Base-by-base conservation (phyloP, 345 rosid species). In the Brassica juncea region DNA sequence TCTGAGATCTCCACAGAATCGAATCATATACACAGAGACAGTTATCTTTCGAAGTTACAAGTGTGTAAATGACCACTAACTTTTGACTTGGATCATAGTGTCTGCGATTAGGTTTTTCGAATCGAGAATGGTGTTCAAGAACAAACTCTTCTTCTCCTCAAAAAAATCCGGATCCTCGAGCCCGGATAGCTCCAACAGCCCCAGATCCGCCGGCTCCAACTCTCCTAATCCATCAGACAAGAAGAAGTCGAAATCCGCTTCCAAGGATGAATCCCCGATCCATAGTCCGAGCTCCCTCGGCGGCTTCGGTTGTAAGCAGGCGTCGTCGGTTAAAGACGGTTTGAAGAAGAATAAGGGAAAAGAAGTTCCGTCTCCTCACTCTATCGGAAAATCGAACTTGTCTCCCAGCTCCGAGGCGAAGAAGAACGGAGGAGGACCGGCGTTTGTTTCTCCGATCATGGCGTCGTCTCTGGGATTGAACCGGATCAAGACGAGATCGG, bases 401-500 rank as follows among this genome's bases (percentile, higher is more conserved):
- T 83, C 84, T 66, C 77, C 82, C 0, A 72, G 39, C 61, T 86
- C 87, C 9, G 82, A 83, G 35, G 54, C 82, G 12, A 88, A 84
- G 82, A 89, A 84, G 0, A 88, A 77, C 62, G 90, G 81, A 6
- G 86, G 79, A 52, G 2, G 14, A 35, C 77, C 90, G 11, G 79
- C 85, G 6, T 82, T 92, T 27, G 98, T 86, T 77, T 90, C 94
- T 11, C 98, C 98, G 0, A 88, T 96, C 52, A 77, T 96, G 76
- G 97, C 99, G 1, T 92, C 98, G 19, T 96, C 99, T n/a, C 77
- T 96, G 28, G 98, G 99, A 6, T 77, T 96, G 82, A 93, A 93
- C 75, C 84, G 86, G 88, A 96, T 96, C 70, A 96, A 96, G 88
- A 96, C 99, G 28, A 83, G 98, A 82, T 96, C 98, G 4, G 97